Base-by-base conservation (phyloP, 2,329 filamentous ascomycete species). In the Lasiodiplodia sp. region DNA sequence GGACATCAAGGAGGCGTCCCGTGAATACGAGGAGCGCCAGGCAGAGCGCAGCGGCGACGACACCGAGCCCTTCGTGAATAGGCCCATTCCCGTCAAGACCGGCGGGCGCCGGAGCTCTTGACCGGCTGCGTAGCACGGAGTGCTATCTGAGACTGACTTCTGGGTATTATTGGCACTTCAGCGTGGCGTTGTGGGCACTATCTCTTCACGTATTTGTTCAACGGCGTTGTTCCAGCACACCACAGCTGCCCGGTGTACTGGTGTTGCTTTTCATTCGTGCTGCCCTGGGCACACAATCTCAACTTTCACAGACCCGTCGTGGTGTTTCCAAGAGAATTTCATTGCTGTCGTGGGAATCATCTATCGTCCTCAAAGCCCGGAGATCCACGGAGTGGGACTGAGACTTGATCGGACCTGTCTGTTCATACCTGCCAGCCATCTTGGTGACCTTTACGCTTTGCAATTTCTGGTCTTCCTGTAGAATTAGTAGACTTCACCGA, bases 11-110 rank as follows among this genome's bases (percentile, higher is more conserved):
- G 68, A 76, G 38, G 78, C 78, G 0, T 82, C 80, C 4, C 73
- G 71, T 52, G 78, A 80, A 34, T 82, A 81, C 72, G 80, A 82
- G 70, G 77, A 80, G 68, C 78, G 78, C 69, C 79, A 81, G 70
- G 80, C 80, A 8, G 77, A 76, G 53, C 73, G 77, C 74, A 60
- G 57, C 34, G 75, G 76, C 38, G 74, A 78, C 38, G 64, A 68
- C 64, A 74, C 78, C 25, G 62, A 69, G 47, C 62, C 62, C 10
- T 81, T 80, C 63, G 77, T 81, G 11, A 81, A 82, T 65, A 75
- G 78, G 68, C 80, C 80, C 14, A 74, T 82, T 31, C 73, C 77
- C 6, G 77, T 82, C 28, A 74, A 72, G 38, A 75, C 57, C 3
- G 38, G 58, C 28, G 60, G 67, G 28, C 58, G 58, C 23, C 64